Conservation (phyloP, 768 basidiomycete species). For the Lactifluus hygrophoroides region DNA sequence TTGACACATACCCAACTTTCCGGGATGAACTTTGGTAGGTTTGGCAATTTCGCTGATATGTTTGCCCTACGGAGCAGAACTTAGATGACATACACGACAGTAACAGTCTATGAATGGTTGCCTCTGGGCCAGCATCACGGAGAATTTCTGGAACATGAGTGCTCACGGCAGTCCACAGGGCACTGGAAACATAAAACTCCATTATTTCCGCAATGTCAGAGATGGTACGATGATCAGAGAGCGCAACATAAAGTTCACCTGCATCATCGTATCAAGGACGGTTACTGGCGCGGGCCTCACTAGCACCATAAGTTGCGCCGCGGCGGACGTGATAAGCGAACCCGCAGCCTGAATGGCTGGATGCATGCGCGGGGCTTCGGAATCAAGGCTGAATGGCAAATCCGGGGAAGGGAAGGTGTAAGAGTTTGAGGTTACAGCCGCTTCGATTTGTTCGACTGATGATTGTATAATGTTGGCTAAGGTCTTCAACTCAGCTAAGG, state of each 20-base stretch:
- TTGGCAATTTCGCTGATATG: slow-evolving; percentile 32
- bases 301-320: background rate
- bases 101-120: background rate
- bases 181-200: background rate
- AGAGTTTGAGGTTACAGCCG: background rate
- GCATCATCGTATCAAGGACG: background rate
- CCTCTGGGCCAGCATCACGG: slow-evolving; percentile 12
- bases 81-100: too few relatives aligned
- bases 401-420: background rate
- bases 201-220: background rate
- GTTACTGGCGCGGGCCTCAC: background rate
- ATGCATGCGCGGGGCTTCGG: slow-evolving; percentile 1
- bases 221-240: background rate
- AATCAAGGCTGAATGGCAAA: background rate
- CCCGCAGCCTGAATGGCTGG: background rate
- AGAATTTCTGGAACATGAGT: slow-evolving; percentile 17
- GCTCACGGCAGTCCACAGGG: background rate
- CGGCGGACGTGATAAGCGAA: slow-evolving; percentile 1
- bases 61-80: slow-evolving; percentile 25
- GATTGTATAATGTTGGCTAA: slow-evolving; percentile 8
- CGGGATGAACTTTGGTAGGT: slow-evolving; percentile 26
- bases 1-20: slow-evolving; percentile 29
- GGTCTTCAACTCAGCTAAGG: slow-evolving; percentile 1
- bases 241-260: background rate
- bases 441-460: background rate